A percentile compares a stretch with the other conserved stretches of the same genome.
Evolutionary conservation across 768 basidiomycete genomes (phyloP).

Genomic region (Suillus subluteus): DNA sequence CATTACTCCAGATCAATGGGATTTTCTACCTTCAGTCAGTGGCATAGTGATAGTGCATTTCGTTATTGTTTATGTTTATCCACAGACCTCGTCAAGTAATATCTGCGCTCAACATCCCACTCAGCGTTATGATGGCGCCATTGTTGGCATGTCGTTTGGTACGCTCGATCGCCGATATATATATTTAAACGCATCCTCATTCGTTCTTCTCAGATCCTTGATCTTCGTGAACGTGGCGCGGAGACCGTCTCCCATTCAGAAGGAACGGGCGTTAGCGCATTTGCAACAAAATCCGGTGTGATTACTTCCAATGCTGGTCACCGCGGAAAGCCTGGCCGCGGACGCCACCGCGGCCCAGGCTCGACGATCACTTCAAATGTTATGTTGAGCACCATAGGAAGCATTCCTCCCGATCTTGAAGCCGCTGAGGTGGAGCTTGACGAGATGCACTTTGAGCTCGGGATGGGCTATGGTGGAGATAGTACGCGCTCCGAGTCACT

Average conservation of each 20-base stretch:
- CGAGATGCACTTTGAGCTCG: conserved; percentile 52
- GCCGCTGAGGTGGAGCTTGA: conserved; percentile 61
- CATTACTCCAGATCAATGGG: conserved; percentile 60
- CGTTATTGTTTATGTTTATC: conserved; percentile 17
- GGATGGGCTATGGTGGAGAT: conserved; percentile 55
- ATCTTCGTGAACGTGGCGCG: conserved; percentile 80
- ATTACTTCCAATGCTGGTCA: conserved; percentile 28
- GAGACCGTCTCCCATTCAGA: conserved; percentile 71
- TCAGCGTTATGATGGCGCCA: conserved; percentile 84
- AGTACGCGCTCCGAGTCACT: conserved; percentile 32
- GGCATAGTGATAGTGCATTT: not conserved
- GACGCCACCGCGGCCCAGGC: conserved; percentile 51
- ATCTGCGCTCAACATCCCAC: conserved; percentile 81
- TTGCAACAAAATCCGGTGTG: conserved; percentile 62
- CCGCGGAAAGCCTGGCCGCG: conserved; percentile 26
- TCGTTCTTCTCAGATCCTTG: conserved; percentile 62
- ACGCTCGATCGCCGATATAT: conserved; percentile 20
- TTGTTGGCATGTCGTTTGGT: conserved; percentile 80
- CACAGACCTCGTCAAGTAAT: conserved; percentile 78
- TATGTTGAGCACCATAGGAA: conserved; percentile 66
- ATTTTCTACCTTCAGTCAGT: conserved; percentile 85
- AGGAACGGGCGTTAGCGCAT: conserved; percentile 68
- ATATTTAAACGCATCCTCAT: conserved; percentile 10
- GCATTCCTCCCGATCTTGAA: conserved; percentile 55
- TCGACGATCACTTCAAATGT: conserved; percentile 65